phyloP scores from a whole-genome alignment of 2,329 filamentous ascomycete species.

The Mariannaea elegans region DNA sequence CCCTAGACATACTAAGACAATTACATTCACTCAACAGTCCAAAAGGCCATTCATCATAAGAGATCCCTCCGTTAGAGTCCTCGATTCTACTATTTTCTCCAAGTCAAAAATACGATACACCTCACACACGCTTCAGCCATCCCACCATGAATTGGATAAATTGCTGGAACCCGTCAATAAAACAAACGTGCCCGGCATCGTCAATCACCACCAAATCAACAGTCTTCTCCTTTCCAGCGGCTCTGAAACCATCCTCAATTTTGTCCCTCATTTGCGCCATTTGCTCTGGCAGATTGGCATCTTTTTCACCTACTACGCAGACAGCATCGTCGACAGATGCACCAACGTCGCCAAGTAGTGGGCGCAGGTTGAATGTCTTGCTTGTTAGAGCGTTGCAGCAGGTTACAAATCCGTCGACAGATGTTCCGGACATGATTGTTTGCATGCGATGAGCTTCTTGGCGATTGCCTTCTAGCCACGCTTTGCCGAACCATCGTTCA shows the following conservation, averaged over 20 bases:
- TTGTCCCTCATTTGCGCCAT: conserved; percentile 50
- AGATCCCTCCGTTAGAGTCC: too few relatives aligned
- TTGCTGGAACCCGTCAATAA: conserved; percentile 48
- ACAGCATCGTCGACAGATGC: conserved; percentile 46
- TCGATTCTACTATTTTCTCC: too few relatives aligned
- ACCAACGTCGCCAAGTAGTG: conserved; percentile 46
- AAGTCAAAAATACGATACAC: too few relatives aligned
- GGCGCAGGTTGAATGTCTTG: conserved; percentile 50
- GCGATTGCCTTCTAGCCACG: conserved; percentile 47
- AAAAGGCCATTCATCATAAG: too few relatives aligned
- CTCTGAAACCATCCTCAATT: conserved; percentile 45
- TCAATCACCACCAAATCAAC: conserved; percentile 48
- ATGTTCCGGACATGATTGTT: conserved; percentile 48
- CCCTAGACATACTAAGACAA: too few relatives aligned
- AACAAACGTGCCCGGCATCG: conserved; percentile 50
- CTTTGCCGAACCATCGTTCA: conserved; percentile 52
- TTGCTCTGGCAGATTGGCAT: conserved; percentile 49
- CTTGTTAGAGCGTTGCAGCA: conserved; percentile 51
- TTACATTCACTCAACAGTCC: too few relatives aligned
- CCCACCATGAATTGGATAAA: conserved; percentile 33
- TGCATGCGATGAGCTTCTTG: conserved; percentile 48
- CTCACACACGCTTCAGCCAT: conserved; percentile 23
- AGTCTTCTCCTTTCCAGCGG: conserved; percentile 32
- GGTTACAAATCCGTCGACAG: conserved; percentile 51
- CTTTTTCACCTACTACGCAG: conserved; percentile 52